Evolutionary conservation across 352 stramenopile genomes (phyloP).

Genomic region (Phytophthora kernoviae): DNA sequence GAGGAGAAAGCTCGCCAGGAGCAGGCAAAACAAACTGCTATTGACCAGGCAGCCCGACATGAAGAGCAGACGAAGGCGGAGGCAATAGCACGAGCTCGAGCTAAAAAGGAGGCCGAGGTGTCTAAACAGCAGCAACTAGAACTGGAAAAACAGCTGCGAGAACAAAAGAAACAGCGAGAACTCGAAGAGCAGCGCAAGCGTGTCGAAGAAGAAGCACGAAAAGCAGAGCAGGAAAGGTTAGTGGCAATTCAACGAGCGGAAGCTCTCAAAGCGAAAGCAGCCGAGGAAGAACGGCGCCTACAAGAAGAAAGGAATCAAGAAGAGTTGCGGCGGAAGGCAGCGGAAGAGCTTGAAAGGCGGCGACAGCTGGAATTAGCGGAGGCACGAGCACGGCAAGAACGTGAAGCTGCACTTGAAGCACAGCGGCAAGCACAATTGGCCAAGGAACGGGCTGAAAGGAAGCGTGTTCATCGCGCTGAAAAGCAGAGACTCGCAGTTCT

Average conservation of each 20-base stretch:
- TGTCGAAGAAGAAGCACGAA: slow-evolving; percentile 41
- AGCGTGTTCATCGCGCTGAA: slow-evolving; percentile 34
- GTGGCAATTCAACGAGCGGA: slow-evolving; percentile 28
- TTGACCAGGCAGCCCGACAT: slow-evolving; percentile 26
- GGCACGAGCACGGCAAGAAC: slow-evolving; percentile 41
- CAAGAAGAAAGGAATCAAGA: slow-evolving; percentile 42
- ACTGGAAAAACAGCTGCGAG: slow-evolving; percentile 32
- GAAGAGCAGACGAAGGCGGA: slow-evolving; percentile 30
- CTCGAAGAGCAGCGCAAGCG: slow-evolving; percentile 44
- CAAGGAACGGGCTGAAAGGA: slow-evolving; percentile 43
- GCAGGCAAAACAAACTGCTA: slow-evolving; percentile 43
- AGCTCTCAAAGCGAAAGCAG: slow-evolving; percentile 33
- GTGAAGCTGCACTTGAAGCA: slow-evolving; percentile 52
- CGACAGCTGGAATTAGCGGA: slow-evolving; percentile 51
- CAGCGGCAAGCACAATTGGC: slow-evolving; percentile 53
- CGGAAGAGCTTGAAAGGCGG: slow-evolving; percentile 45
- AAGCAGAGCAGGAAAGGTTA: slow-evolving; percentile 37
- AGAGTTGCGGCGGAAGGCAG: slow-evolving; percentile 38
- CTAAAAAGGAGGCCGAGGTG: slow-evolving; percentile 41
- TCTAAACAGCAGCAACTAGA: slow-evolving; percentile 38
- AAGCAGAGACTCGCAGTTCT: slow-evolving; percentile 60
- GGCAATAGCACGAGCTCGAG: slow-evolving; percentile 31
- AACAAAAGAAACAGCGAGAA: slow-evolving; percentile 51
- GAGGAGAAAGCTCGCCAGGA: slow-evolving; percentile 50
- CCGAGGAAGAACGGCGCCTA: slow-evolving; percentile 46